Base-by-base conservation (phyloP, 1,284 basidiomycete genomes). In the Stygiomarasmius scandens region DNA sequence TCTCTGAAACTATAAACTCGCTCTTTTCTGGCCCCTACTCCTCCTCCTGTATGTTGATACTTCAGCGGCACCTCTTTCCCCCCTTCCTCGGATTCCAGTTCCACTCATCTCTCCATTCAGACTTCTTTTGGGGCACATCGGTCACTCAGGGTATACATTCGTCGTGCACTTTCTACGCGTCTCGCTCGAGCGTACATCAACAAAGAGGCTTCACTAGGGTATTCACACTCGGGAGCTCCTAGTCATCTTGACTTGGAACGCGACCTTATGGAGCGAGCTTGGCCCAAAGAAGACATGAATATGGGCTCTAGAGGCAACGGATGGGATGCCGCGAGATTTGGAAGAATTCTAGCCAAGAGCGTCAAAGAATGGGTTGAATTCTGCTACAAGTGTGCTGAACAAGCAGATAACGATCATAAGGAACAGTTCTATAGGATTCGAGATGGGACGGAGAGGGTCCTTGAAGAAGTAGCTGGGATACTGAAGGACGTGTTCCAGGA, bases 401-500 rank as follows among this genome's bases (percentile, higher is more conserved):
- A 41, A 32, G 16, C 16, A 5, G 38, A 41, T 19, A 41, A 16
- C 16, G 38, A 41, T 16, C 11, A 12, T 12, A 41, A 19, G 38
- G 38, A 41, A 9, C 38, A 41, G 16, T 41, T 41, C 38, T 41
- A 41, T 41, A 72, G 54, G 72, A 63, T 36, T 63, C 66, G 44
- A 27, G 67, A 70, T 44, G 69, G 68, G 43, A 80, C 73, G 61
- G 89, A 90, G 61, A 77, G 74, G 49, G 80, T 91, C 48, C 64
- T 92, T 54, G 81, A 85, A 52, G 90, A 92, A 67, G 80, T 82
- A 8, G 83, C 86, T 1, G 83, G 83, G 0, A 79, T 87, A 8
- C 63, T 90, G 58, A 86, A 84, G 66, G 90, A 92, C 63, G 79
- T 90, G 9, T 77, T 90, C 22, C 83, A 88, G 62, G 87, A 90